Evolutionary conservation across 495 filamentous ascomycete genomes (phyloP).

Genomic region (Podospora fimiseda): DNA sequence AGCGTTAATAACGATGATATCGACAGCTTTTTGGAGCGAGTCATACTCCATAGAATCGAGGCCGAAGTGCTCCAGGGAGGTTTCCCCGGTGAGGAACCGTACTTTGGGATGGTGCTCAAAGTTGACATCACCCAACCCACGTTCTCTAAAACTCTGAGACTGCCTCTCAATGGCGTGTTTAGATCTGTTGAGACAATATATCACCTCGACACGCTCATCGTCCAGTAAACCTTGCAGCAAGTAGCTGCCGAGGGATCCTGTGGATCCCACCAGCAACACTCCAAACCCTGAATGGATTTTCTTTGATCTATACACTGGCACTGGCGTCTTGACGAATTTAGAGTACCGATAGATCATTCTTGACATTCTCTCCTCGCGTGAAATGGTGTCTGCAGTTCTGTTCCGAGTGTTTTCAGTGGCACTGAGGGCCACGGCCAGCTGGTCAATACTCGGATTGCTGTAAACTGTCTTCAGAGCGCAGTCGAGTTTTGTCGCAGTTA

Average conservation of each 20-base stretch:
- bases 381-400: neutral
- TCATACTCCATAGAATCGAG: neutral
- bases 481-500: neutral
- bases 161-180: neutral
- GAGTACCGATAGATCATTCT: neutral
- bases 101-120: neutral
- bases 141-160: neutral
- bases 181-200: neutral
- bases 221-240: neutral
- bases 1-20: slow-evolving; percentile 2
- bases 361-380: slow-evolving; percentile 1
- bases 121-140: neutral
- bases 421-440: neutral
- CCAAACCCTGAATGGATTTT: neutral
- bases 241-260: neutral
- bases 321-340: neutral
- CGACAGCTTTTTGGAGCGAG: neutral
- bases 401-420: neutral
- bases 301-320: neutral
- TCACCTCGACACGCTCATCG: neutral
- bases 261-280: neutral
- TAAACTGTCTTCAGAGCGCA: neutral
- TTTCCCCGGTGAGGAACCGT: neutral
- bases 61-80: neutral
- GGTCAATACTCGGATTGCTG: neutral